A percentile compares a stretch with the other conserved stretches of the same genome.
Conservation (phyloP, 768 basidiomycete species). For the Mycena albidolilacea region DNA sequence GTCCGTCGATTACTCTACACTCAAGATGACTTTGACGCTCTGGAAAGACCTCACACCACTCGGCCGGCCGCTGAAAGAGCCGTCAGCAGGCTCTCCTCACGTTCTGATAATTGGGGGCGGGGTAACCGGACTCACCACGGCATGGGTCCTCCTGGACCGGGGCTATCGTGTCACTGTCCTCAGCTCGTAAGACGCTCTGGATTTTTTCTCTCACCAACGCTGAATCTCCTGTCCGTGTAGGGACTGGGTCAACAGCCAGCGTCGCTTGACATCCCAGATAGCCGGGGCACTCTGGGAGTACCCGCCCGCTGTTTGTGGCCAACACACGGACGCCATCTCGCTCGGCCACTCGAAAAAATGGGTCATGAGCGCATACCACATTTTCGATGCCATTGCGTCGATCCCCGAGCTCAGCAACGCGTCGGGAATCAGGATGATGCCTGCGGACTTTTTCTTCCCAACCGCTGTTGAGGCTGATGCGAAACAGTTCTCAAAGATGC, state of each 20-base stretch:
- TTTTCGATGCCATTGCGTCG: conserved; percentile 45
- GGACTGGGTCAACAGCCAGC: conserved; percentile 12
- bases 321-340: conserved; percentile 54
- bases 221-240: background rate
- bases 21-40: conserved; percentile 8
- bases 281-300: conserved; percentile 51
- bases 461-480: conserved; percentile 1
- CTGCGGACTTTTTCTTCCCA: conserved; percentile 54
- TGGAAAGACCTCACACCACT: conserved; percentile 14
- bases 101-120: conserved; percentile 21
- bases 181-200: conserved; percentile 44
- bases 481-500: conserved; percentile 34
- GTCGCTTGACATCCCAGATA: conserved; percentile 18
- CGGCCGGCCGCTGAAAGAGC: background rate
- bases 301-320: conserved; percentile 57
- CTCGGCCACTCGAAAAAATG: conserved; percentile 51
- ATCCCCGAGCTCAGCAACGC: conserved; percentile 43
- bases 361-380: conserved; percentile 55
- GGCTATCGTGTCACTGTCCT: conserved; percentile 55
- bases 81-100: conserved; percentile 7
- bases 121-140: conserved; percentile 38
- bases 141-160: conserved; percentile 52
- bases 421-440: conserved; percentile 50
- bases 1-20: background rate
- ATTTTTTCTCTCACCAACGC: conserved; percentile 38